Percentiles rank a stretch among this genome's conserved stretches.
Conservation (phyloP, 1,139 yeast genomes). For the Pichia sp. region DNA sequence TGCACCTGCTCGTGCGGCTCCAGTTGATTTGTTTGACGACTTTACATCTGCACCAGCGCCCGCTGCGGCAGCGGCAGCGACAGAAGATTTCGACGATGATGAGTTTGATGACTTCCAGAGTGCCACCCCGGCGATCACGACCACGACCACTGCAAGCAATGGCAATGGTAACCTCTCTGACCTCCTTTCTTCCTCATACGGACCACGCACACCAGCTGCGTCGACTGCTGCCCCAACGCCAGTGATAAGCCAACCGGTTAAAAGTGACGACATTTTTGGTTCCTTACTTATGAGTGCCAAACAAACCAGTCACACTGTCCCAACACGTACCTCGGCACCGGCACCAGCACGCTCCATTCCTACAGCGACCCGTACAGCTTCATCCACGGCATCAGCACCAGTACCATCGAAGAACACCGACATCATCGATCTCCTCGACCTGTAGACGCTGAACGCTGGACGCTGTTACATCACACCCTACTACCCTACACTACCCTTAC, state of each 20-base stretch:
- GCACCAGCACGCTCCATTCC: conserved; percentile 1
- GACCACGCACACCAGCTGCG: neutral
- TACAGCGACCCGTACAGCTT: conserved; percentile 1
- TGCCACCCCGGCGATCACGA: conserved; percentile 9
- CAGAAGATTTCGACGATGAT: conserved; percentile 38
- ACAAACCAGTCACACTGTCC: too few relatives aligned
- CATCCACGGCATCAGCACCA: conserved; percentile 1
- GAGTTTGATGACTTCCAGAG: conserved; percentile 41
- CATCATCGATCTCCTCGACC: conserved; percentile 39
- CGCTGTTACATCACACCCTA: too few relatives aligned
- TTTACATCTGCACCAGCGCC: conserved; percentile 23
- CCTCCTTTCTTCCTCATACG: neutral
- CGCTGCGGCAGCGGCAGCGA: conserved; percentile 4
- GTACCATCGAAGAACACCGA: conserved; percentile 2
- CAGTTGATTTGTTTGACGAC: conserved; percentile 50
- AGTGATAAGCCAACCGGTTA: conserved; percentile 32
- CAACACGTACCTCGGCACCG: conserved; percentile 10
- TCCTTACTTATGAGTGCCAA: conserved; percentile 20
- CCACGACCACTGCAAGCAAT: conserved; percentile 14
- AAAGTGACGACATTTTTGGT: conserved; percentile 30
- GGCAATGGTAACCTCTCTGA: neutral
- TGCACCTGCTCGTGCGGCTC: conserved; percentile 35
- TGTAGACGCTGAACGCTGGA: too few relatives aligned
- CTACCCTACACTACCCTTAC: too few relatives aligned
- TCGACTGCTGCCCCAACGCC: conserved; percentile 13